Evolutionary conservation across 495 filamentous ascomycete species (phyloP), one percentile per base, ranked within the genome.

Genomic region (Annulohypoxylon nitens): DNA sequence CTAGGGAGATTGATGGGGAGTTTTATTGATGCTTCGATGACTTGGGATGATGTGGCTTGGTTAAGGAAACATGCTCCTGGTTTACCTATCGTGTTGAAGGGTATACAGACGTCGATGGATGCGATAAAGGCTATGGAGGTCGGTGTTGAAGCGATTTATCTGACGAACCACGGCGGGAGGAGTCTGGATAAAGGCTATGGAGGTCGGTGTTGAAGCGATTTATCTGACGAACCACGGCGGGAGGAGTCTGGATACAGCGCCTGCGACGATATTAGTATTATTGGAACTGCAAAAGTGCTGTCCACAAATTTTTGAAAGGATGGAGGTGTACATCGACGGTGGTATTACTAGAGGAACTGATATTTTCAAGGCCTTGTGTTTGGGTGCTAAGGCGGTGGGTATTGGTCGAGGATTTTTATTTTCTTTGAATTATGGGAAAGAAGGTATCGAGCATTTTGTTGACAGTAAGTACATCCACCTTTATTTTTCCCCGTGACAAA

Each of bases 41-140:
- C 87, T n/a, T 97, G 93, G 94, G 85, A 88, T 25, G 90, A 91
- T 73, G 86, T 91, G 1, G 68, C 80, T 4, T 90, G 89, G 88
- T 50, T 91, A 30, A 76, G 84, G 41, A 79, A 76, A 16, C 71
- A 78, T 0, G 76, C 78, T 0, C 81, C 81, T 0, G 80, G 76
- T 0, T 65, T 87, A 6, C 88, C 88, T 2, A 81, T 92, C 58
- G 82, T 91, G 11, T 64, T 92, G 0, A 93, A 93, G 69, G 91
- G 91, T 4, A 82, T 93, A 1, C 89, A 92, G 75, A 86, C 86
- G 2, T 85, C 84, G 0, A 85, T 84, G 58, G 91, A 93, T 78
- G 90, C 89, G 2, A 78, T 83, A 10, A 73, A 82, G 53, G 91
- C 91, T 0, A 76, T 86, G 75, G 81, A 88, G 47, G 70, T 80